Percentiles rank a stretch among this genome's conserved stretches.
phyloP scores from a whole-genome alignment of 2,329 filamentous ascomycete species.

The Myriangium duriaei region DNA sequence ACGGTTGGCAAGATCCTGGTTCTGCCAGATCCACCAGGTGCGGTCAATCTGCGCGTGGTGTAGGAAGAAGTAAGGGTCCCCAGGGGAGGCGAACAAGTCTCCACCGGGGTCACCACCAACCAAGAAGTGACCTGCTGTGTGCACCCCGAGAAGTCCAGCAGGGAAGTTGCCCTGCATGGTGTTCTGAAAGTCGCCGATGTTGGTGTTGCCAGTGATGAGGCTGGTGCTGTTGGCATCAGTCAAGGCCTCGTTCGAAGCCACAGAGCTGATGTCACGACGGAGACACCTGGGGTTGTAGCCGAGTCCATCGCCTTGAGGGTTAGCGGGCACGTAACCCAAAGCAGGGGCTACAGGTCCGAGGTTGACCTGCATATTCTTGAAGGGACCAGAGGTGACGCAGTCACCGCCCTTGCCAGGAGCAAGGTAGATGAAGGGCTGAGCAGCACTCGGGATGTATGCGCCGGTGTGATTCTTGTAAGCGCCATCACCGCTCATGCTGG shows the following conservation, averaged over 20 bases:
- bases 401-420: constrained; percentile 41
- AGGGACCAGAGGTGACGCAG: constrained; percentile 39
- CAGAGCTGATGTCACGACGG: constrained; percentile 24
- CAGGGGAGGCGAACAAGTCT: constrained; percentile 33
- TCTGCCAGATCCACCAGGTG: constrained; percentile 40
- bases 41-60: constrained; percentile 39
- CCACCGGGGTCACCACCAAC: constrained; percentile 34
- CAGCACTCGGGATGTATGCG: constrained; percentile 10
- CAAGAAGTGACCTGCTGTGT: constrained; percentile 36
- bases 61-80: constrained; percentile 36
- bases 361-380: constrained; percentile 33
- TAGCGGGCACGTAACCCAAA: constrained; percentile 18
- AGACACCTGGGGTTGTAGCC: constrained; percentile 25
- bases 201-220: constrained; percentile 14
- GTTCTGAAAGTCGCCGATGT: constrained; percentile 16
- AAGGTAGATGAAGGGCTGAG: constrained; percentile 19
- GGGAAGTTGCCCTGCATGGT: constrained; percentile 18
- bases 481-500: constrained; percentile 25
- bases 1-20: constrained; percentile 26
- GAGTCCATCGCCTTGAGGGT: constrained; percentile 20
- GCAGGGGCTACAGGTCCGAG: constrained; percentile 36
- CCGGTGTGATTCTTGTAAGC: constrained; percentile 29
- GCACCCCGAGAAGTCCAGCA: constrained; percentile 22
- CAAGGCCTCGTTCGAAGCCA: constrained; percentile 9
- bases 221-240: constrained; percentile 13